These are phyloP conservation scores for Colletotrichum godetiae DNA, from an alignment of 2,329 filamentous ascomycete species.

Conservation along the genomic window DNA sequence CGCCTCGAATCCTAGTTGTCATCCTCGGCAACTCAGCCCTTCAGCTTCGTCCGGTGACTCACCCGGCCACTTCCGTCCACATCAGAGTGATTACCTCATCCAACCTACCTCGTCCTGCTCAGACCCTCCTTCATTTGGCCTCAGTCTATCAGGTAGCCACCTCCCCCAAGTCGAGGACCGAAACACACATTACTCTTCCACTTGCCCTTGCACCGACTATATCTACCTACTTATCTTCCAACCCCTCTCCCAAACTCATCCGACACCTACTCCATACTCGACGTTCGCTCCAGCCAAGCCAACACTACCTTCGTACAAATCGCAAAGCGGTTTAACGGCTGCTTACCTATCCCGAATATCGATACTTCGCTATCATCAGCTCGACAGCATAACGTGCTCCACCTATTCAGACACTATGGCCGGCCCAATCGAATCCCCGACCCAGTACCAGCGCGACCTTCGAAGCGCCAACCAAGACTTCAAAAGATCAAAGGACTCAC, in stretches of 20 bases:
- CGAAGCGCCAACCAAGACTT: conserved; percentile 55
- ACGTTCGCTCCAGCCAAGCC: neutral
- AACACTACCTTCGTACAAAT: neutral
- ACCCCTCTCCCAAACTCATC: neutral
- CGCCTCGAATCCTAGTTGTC: neutral
- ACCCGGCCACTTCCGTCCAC: conserved; percentile 23
- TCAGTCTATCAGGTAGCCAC: neutral
- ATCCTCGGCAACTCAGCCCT: neutral
- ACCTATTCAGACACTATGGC: conserved; percentile 38
- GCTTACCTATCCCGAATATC: neutral
- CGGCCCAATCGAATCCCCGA: conserved; percentile 36
- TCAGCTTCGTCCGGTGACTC: conserved; percentile 24
- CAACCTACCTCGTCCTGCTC: neutral
- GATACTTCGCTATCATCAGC: neutral
- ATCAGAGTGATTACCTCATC: conserved; percentile 1
- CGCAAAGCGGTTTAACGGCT: neutral
- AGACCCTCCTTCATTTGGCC: neutral
- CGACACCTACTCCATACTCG: neutral
- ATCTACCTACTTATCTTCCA: neutral
- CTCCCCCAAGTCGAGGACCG: neutral
- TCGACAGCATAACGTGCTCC: neutral
- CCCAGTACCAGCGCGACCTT: conserved; percentile 51
- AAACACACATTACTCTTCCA: conserved; percentile 16
- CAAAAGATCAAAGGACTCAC: conserved; percentile 56
- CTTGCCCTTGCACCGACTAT: neutral